These are phyloP conservation scores for Pyrenula massariospora DNA, from an alignment of 495 filamentous ascomycete species.

Conservation along the genomic window DNA sequence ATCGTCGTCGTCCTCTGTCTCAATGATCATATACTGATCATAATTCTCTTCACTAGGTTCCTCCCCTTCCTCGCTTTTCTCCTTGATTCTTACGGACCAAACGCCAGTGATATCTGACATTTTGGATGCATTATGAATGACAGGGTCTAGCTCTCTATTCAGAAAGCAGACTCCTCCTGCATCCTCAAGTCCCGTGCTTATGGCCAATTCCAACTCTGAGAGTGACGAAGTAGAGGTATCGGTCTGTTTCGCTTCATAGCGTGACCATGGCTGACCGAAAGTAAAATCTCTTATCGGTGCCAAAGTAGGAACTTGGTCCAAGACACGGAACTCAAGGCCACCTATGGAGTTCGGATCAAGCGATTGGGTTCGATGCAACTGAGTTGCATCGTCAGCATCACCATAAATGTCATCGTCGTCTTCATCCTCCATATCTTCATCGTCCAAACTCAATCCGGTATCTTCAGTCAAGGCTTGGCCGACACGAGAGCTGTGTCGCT, in stretches of 20 bases:
- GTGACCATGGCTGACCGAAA: slow-evolving; percentile 31
- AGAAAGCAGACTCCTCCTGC: slow-evolving; percentile 63
- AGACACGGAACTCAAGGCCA: slow-evolving; percentile 60
- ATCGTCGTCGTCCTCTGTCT: slow-evolving; percentile 15
- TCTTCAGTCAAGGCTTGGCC: slow-evolving; percentile 21
- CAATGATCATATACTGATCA: slow-evolving; percentile 56
- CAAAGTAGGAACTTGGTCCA: slow-evolving; percentile 65
- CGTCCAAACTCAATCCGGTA: slow-evolving; percentile 20
- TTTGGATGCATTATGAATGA: slow-evolving; percentile 46
- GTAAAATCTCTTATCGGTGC: slow-evolving; percentile 66
- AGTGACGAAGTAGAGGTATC: slow-evolving; percentile 21
- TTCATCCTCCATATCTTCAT: slow-evolving; percentile 48
- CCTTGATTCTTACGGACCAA: slow-evolving; percentile 52
- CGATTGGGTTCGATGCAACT: slow-evolving; percentile 9
- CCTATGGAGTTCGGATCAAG: slow-evolving; percentile 20
- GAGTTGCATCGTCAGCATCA: slow-evolving; percentile 57
- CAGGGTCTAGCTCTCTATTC: slow-evolving; percentile 59
- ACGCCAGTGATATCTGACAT: slow-evolving; percentile 48
- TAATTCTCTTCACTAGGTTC: slow-evolving; percentile 34
- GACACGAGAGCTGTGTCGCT: slow-evolving; percentile 30
- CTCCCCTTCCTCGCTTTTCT: slow-evolving; percentile 19
- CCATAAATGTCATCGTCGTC: slow-evolving; percentile 53
- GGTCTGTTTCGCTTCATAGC: not conserved
- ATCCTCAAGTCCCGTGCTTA: slow-evolving; percentile 54
- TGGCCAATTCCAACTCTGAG: slow-evolving; percentile 58